phyloP scores from a whole-genome alignment of 75 land plant genomes.

The Picea sitchensis region DNA sequence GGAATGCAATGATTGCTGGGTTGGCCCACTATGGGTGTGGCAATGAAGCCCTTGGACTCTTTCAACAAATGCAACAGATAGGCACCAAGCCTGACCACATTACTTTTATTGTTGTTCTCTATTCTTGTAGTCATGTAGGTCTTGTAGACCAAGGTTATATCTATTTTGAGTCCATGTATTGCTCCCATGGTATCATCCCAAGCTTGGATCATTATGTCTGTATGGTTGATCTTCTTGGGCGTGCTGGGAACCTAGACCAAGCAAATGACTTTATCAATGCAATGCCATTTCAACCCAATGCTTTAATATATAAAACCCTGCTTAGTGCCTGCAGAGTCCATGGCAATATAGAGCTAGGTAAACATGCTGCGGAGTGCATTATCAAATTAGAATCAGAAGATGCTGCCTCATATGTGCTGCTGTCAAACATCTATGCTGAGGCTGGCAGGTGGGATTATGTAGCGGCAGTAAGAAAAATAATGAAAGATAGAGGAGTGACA shows the following conservation, averaged over 20 bases:
- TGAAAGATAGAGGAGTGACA: slow-evolving; percentile 38
- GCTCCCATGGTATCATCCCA: slow-evolving; percentile 31
- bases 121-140: slow-evolving; percentile 53
- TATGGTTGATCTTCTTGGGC: slow-evolving; percentile 59
- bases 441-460: slow-evolving; percentile 32
- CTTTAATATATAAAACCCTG: slow-evolving; percentile 50
- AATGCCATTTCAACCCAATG: slow-evolving; percentile 47
- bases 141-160: slow-evolving; percentile 31
- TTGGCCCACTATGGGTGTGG: slow-evolving; percentile 25
- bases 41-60: slow-evolving; percentile 21
- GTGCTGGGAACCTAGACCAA: slow-evolving; percentile 44
- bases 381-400: slow-evolving; percentile 36
- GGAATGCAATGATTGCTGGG: slow-evolving; percentile 34
- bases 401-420: slow-evolving; percentile 43
- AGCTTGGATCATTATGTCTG: slow-evolving; percentile 47
- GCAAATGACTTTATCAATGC: slow-evolving; percentile 33
- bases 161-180: slow-evolving; percentile 37
- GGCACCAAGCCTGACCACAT: slow-evolving; percentile 36
- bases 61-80: slow-evolving; percentile 33
- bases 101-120: slow-evolving; percentile 43
- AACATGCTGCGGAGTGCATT: slow-evolving; percentile 38
- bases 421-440: slow-evolving; percentile 46
- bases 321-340: slow-evolving; percentile 41
- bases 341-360: slow-evolving; percentile 40
- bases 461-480: slow-evolving; percentile 31